These are phyloP conservation scores for Kwoniella dejecticola DNA, from an alignment of 768 basidiomycete species.

Conservation along the genomic window DNA sequence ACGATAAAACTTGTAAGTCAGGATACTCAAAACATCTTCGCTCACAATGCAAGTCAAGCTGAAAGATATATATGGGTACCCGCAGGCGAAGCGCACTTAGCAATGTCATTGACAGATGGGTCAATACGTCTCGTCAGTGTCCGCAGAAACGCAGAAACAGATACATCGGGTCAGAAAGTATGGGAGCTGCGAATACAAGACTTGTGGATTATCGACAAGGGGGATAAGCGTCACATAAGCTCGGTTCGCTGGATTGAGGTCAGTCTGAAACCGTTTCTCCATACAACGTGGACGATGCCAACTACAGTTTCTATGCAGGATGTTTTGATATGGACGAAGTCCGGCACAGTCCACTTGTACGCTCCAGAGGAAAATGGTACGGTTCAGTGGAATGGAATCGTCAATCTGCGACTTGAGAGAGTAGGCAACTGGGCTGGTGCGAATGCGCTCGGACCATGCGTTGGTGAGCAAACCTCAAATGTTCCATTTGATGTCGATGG, in stretches of 20 bases:
- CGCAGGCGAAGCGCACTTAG: conserved; percentile 25
- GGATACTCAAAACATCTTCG: no score
- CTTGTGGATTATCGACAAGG: conserved; percentile 5
- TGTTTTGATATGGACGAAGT: conserved; percentile 39
- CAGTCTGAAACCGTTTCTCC: conserved; percentile 3
- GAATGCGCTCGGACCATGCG: conserved; percentile 32
- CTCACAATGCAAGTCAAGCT: no score
- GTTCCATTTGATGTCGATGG: background rate
- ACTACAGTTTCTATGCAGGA: conserved; percentile 7
- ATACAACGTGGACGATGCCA: background rate
- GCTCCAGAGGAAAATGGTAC: background rate
- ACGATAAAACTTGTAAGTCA: conserved; percentile 29
- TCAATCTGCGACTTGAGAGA: conserved; percentile 16
- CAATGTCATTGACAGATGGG: conserved; percentile 32
- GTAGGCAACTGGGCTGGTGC: conserved; percentile 49
- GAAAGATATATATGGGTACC: no score
- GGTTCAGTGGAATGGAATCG: conserved; percentile 26
- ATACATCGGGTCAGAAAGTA: background rate
- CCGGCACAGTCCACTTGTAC: conserved; percentile 38
- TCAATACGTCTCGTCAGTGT: conserved; percentile 25
- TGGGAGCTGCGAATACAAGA: conserved; percentile 20
- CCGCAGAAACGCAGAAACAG: background rate
- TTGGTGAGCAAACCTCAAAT: conserved; percentile 26
- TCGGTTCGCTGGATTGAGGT: conserved; percentile 36
- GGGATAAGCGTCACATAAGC: conserved; percentile 31